Percentiles rank a stretch among this genome's conserved stretches.
phyloP scores from a whole-genome alignment of 495 filamentous ascomycete species.

The Echria macrotheca region DNA sequence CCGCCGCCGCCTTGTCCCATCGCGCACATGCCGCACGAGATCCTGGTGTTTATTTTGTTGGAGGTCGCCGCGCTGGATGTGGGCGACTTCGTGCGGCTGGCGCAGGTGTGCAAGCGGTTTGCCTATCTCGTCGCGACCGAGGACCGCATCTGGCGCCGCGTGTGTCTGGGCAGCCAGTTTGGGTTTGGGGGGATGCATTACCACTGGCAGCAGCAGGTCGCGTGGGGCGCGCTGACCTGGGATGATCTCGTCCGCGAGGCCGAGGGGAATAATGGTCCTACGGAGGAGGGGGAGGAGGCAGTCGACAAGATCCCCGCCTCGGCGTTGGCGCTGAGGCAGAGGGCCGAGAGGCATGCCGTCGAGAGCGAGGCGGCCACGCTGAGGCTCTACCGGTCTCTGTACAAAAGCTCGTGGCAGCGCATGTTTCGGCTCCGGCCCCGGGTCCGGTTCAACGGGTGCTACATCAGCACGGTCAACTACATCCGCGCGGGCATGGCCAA shows the following conservation, averaged over 20 bases:
- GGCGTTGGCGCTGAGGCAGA: constrained; percentile 22
- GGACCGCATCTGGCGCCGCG: constrained; percentile 80
- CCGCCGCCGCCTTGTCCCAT: constrained; percentile 72
- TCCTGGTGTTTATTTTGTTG: constrained; percentile 56
- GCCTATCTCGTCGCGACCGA: constrained; percentile 81
- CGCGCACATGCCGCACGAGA: constrained; percentile 70
- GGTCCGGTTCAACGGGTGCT: constrained; percentile 88
- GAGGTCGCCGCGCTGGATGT: constrained; percentile 72
- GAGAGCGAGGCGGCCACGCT: constrained; percentile 31
- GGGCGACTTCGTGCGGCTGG: constrained; percentile 69
- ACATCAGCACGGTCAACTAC: constrained; percentile 96
- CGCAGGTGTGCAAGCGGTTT: constrained; percentile 79
- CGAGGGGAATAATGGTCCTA: neutral
- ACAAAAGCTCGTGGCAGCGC: constrained; percentile 46
- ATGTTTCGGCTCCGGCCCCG: constrained; percentile 82
- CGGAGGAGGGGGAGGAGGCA: constrained; percentile 12
- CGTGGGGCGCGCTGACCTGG: constrained; percentile 52
- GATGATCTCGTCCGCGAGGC: constrained; percentile 28
- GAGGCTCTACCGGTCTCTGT: constrained; percentile 37
- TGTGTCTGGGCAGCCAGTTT: constrained; percentile 64
- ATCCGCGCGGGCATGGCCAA: constrained; percentile 66
- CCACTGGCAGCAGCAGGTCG: constrained; percentile 59
- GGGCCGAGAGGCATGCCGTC: constrained; percentile 22
- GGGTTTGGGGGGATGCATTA: constrained; percentile 86
- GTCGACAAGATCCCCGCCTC: too few species aligned